Percentiles rank a stretch among this genome's conserved stretches.
These are phyloP conservation scores for Byssochlamys sp. DNA, from an alignment of 2,329 filamentous ascomycete genomes.

Conservation along the genomic window DNA sequence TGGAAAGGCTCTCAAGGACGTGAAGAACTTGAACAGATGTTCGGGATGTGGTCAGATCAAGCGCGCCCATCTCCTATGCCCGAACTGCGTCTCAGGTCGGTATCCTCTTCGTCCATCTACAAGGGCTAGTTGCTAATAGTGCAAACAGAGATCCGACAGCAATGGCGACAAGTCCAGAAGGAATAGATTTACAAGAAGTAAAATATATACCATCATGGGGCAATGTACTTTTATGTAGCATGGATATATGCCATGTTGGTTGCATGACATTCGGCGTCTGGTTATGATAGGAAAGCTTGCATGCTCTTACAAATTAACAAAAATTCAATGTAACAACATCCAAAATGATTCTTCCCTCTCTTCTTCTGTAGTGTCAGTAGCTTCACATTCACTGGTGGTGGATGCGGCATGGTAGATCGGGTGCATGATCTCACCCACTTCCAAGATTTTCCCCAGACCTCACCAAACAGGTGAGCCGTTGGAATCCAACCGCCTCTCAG, in stretches of 20 bases:
- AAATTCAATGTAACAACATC: background rate
- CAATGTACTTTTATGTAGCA: slow-evolving; percentile 16
- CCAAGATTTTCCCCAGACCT: slow-evolving; percentile 3
- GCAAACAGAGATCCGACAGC: slow-evolving; percentile 34
- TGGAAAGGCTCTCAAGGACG: slow-evolving; percentile 86
- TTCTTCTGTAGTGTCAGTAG: background rate
- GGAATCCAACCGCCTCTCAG: background rate
- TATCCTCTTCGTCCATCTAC: slow-evolving; percentile 7
- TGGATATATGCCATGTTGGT: slow-evolving; percentile 14
- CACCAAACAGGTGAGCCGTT: background rate
- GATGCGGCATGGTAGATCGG: background rate
- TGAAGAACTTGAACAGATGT: slow-evolving; percentile 77
- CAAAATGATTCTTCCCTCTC: background rate
- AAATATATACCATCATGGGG: background rate
- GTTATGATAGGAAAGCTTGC: slow-evolving; percentile 15
- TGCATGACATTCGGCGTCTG: slow-evolving; percentile 32
- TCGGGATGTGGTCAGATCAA: slow-evolving; percentile 81
- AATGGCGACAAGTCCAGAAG: slow-evolving; percentile 32
- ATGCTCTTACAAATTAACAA: slow-evolving; percentile 2
- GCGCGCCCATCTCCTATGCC: slow-evolving; percentile 78
- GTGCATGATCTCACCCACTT: slow-evolving; percentile 7
- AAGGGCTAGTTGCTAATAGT: background rate
- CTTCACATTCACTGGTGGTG: background rate
- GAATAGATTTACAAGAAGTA: slow-evolving; percentile 13
- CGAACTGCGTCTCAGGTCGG: slow-evolving; percentile 75